Evolutionary conservation across 225 moss, liverwort and hornwort genomes (phyloP).

Genomic region (Bryum argenteum): DNA sequence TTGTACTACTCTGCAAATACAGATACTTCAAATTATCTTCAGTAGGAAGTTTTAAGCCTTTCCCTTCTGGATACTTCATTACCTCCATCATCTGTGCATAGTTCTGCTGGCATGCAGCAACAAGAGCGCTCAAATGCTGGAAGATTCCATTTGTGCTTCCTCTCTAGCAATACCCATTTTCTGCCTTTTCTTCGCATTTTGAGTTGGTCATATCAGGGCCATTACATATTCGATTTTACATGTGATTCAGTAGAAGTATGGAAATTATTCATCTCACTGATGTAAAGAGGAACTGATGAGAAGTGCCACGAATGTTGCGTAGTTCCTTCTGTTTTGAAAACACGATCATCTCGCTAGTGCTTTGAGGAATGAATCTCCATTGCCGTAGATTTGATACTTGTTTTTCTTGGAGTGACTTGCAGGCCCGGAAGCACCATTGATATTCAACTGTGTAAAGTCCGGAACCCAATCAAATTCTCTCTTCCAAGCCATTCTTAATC

Average conservation of each 20-base stretch:
- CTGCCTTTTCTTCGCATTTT: not conserved
- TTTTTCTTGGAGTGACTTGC: constrained; percentile 27
- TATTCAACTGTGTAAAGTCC: constrained; percentile 79
- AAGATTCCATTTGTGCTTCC: no score
- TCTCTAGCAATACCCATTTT: no score
- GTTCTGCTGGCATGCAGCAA: no score
- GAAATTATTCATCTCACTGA: not conserved
- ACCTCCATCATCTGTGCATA: no score
- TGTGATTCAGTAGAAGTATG: no score
- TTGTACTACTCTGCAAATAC: no score
- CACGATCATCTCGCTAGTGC: not conserved
- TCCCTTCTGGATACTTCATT: no score
- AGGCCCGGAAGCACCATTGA: constrained; percentile 76
- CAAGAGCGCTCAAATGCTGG: no score
- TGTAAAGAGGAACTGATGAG: not conserved
- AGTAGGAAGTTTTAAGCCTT: no score
- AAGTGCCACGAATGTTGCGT: not conserved
- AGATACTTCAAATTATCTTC: no score
- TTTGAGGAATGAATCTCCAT: constrained; percentile 6
- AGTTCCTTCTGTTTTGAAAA: not conserved
- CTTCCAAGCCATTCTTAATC: not conserved
- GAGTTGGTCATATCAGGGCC: not conserved
- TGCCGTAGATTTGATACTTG: not conserved
- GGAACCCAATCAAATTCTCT: constrained; percentile 11
- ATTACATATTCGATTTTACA: not conserved